Evolutionary conservation across 2,329 filamentous ascomycete genomes (phyloP), one percentile per base, ranked within the genome.

Genomic region (Didymosphaeria variabile): DNA sequence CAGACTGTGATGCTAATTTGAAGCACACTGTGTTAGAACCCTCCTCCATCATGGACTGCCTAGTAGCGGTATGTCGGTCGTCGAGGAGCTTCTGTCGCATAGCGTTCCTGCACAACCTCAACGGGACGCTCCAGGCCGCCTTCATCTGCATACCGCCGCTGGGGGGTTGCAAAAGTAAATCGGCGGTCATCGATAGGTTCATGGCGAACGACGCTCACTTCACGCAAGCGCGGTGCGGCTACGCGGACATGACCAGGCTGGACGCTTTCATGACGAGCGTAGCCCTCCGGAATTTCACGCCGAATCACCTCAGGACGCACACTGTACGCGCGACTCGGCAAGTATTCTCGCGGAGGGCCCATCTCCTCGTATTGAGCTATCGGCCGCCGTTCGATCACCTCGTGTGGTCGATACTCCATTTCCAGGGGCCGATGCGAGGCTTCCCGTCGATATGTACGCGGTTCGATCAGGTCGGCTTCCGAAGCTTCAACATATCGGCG

Each of bases 401-500:
- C 72, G 23, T 65, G 67, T 21, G 67, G 66, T 17, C 67, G 70
- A 59, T 75, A 75, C 47, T 76, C 74, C 29, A 74, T 60, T 42
- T 79, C 78, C 5, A 74, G 62, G 23, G 83, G 86, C 40, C 83
- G 86, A 64, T 78, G 77, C 5, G 87, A 85, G 65, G 87, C 86
- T 65, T 90, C 88, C 57, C 86, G 80, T 64, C 85, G 83, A 62
- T 86, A 87, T 31, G 82, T 79, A 61, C 86, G 83, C 63, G 85
- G 84, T 54, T 87, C 84, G 8, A 84, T 71, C 29, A 82, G 70
- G 53, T 83, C 78, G 55, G 83, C 86, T 62, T 91, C 89, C 2
- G 88, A 85, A 62, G 90, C 86, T 12, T 88, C 88, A 23, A 91
- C 79, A 46, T 80, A 81, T 17, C 80, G 71, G 26, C 78, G 71